Evolutionary conservation across 345 rosid species (phyloP).

Genomic region (Hirschfeldia incana): DNA sequence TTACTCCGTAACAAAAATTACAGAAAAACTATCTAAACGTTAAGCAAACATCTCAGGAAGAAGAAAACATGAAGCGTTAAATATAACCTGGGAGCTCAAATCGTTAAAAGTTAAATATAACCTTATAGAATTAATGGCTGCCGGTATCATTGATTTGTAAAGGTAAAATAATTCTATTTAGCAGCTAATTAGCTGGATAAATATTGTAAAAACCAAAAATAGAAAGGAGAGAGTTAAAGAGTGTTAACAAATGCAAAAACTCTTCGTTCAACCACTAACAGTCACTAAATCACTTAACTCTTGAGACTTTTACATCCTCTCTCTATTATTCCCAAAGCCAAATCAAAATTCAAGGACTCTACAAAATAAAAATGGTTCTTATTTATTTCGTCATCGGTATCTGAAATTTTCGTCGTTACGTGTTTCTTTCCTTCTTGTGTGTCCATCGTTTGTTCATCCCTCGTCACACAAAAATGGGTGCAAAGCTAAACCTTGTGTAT

Average conservation of each 20-base stretch:
- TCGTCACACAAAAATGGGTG: conserved; percentile 19
- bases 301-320: background rate
- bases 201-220: conserved; percentile 20
- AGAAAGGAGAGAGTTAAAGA: conserved; percentile 17
- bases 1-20: background rate
- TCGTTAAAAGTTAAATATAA: background rate
- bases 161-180: conserved; percentile 1
- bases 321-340: conserved; percentile 29
- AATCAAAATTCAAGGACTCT: background rate
- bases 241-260: conserved; percentile 17
- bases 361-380: background rate
- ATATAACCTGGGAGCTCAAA: no score
- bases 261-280: conserved; percentile 22
- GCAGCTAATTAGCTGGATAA: conserved; percentile 10
- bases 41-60: background rate
- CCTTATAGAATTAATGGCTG: background rate
- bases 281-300: conserved; percentile 22
- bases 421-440: background rate
- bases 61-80: background rate
- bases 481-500: conserved; percentile 14
- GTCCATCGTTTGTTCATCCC: conserved; percentile 10
- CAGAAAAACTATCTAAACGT: background rate
- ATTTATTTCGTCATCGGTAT: background rate
- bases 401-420: background rate
- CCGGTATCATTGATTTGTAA: background rate